Percentiles rank a stretch among this genome's conserved stretches.
Conservation (phyloP, 768 basidiomycete genomes). For the Amanita subjunquillea region DNA sequence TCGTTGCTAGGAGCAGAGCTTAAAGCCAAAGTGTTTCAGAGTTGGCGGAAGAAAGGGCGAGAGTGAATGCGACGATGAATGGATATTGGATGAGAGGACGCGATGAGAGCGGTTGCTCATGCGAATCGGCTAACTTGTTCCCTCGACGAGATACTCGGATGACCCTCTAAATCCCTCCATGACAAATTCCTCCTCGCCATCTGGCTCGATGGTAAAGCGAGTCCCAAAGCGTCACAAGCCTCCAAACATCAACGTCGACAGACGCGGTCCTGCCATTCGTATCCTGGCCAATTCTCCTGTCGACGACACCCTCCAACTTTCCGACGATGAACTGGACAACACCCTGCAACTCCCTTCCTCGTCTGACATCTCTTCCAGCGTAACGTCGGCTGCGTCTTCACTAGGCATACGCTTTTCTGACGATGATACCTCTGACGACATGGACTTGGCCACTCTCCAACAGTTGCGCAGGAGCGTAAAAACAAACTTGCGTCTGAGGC, state of each 20-base stretch:
- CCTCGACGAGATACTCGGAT: not conserved
- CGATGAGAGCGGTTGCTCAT: not conserved
- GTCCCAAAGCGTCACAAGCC: slow-evolving; percentile 34
- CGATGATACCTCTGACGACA: slow-evolving; percentile 40
- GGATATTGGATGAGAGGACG: not conserved
- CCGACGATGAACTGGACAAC: slow-evolving; percentile 27
- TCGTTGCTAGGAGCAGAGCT: not conserved
- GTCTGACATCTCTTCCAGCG: slow-evolving; percentile 21
- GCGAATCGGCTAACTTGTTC: not conserved
- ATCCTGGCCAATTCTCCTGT: slow-evolving; percentile 26
- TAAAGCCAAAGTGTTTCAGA: not conserved
- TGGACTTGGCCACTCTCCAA: slow-evolving; percentile 62
- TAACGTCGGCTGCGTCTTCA: slow-evolving; percentile 21
- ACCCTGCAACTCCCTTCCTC: slow-evolving; percentile 30
- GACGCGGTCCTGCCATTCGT: slow-evolving; percentile 22
- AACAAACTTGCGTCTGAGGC: slow-evolving; percentile 69
- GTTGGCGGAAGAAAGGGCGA: not conserved
- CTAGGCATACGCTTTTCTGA: slow-evolving; percentile 18
- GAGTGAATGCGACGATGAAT: not conserved
- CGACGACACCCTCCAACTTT: slow-evolving; percentile 16
- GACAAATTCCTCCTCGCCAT: not conserved
- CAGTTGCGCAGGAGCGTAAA: slow-evolving; percentile 61
- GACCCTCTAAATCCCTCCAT: not conserved
- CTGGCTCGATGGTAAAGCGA: not conserved
- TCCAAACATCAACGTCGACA: slow-evolving; percentile 40